Evolutionary conservation across 2,329 filamentous ascomycete species (phyloP).

Genomic region (Gliomastix tumulicola): DNA sequence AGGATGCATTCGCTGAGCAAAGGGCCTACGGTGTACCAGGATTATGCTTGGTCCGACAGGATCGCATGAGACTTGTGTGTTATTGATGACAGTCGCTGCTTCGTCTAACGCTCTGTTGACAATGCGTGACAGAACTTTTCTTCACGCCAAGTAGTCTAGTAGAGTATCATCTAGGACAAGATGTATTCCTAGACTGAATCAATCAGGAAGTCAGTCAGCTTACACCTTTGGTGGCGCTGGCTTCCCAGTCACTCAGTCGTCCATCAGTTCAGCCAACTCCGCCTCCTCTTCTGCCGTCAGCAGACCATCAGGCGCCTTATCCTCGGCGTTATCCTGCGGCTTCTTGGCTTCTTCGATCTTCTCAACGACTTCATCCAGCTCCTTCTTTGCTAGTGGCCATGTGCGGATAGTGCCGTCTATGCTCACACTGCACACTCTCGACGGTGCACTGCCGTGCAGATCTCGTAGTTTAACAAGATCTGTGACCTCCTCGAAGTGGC

Average conservation of each 20-base stretch:
- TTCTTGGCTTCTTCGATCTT: constrained; percentile 38
- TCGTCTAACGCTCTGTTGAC: no score
- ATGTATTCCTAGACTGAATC: no score
- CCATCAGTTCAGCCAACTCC: constrained; percentile 88
- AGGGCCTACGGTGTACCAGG: no score
- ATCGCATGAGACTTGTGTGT: no score
- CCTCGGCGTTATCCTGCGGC: constrained; percentile 42
- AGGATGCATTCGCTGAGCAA: no score
- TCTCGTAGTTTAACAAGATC: constrained; percentile 59
- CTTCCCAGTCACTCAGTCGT: constrained; percentile 42
- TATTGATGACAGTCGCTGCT: no score
- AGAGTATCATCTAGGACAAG: no score
- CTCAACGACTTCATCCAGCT: constrained; percentile 41
- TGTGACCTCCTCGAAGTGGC: constrained; percentile 92
- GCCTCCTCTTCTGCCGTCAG: constrained; percentile 88
- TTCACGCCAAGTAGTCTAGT: no score
- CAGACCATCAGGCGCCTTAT: constrained; percentile 36
- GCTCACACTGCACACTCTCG: constrained; percentile 67
- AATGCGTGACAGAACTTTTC: no score
- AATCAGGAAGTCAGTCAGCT: no score
- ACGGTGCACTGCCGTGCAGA: constrained; percentile 3
- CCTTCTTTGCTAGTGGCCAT: constrained; percentile 67
- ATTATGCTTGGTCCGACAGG: no score
- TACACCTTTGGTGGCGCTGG: no score
- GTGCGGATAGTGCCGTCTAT: constrained; percentile 84